These are phyloP conservation scores for Thraustochytrium sp. DNA, from an alignment of 352 stramenopile genomes.

Conservation along the genomic window DNA sequence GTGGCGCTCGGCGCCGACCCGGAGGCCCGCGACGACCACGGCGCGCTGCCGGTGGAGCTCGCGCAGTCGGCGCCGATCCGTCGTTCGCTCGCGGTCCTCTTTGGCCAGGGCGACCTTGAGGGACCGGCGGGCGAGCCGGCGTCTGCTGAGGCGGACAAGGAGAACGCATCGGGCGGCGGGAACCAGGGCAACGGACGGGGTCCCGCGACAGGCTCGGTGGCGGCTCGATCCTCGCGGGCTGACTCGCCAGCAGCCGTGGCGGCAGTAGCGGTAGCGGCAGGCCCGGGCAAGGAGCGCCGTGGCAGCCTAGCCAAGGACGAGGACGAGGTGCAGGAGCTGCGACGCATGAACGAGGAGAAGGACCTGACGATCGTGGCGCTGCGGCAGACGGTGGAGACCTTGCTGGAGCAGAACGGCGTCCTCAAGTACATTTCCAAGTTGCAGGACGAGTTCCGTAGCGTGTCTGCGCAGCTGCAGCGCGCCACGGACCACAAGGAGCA, in stretches of 20 bases:
- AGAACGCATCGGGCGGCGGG: too few relatives aligned
- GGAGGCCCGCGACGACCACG: background rate
- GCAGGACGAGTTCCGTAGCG: slow-evolving; percentile 12
- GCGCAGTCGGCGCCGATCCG: background rate
- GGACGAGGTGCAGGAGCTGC: slow-evolving; percentile 12
- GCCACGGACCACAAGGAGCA: slow-evolving; percentile 34
- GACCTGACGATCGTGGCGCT: slow-evolving; percentile 29
- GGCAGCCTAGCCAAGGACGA: background rate
- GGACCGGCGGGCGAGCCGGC: background rate
- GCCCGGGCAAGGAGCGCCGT: background rate
- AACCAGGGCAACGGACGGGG: too few relatives aligned
- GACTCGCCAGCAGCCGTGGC: background rate
- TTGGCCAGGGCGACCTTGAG: background rate
- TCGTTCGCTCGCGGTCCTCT: background rate
- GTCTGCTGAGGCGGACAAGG: background rate
- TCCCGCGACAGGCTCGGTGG: too few relatives aligned
- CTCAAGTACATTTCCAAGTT: slow-evolving; percentile 41
- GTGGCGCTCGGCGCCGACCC: background rate
- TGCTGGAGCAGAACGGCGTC: slow-evolving; percentile 26
- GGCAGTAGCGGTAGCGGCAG: background rate
- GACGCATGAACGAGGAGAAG: slow-evolving; percentile 28
- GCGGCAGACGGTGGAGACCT: background rate
- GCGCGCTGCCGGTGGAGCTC: background rate
- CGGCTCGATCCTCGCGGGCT: background rate
- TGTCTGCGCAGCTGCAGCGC: slow-evolving; percentile 12